Conservation (phyloP, 805 yeast species). For the Metschnikowia drakensbergensis region DNA sequence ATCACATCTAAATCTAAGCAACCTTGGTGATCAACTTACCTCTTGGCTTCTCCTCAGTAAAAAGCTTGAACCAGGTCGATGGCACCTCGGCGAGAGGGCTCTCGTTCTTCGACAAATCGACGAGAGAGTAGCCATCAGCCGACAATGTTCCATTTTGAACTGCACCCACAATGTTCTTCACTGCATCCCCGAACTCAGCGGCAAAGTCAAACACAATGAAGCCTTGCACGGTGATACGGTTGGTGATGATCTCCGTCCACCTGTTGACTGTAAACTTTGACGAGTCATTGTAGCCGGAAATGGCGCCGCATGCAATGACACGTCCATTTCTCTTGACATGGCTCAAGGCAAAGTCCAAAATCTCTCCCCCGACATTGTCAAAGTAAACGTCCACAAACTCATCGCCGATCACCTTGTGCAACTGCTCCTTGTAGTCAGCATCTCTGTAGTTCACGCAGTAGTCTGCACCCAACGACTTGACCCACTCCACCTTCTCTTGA, state of each 20-base stretch:
- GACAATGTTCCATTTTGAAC: constrained; percentile 41
- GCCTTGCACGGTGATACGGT: constrained; percentile 51
- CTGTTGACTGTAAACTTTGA: constrained; percentile 33
- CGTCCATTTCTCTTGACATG: constrained; percentile 39
- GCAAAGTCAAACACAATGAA: constrained; percentile 47
- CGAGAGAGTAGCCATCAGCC: constrained; percentile 33
- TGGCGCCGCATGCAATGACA: constrained; percentile 61
- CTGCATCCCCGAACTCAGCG: constrained; percentile 36
- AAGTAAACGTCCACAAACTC: constrained; percentile 51
- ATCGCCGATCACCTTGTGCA: constrained; percentile 36
- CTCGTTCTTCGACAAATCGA: constrained; percentile 36
- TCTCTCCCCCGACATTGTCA: constrained; percentile 64
- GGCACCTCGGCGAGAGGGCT: constrained; percentile 15
- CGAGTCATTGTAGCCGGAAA: constrained; percentile 52
- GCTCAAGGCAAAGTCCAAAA: constrained; percentile 43
- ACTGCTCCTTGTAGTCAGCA: constrained; percentile 22
- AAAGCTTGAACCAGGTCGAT: constrained; percentile 16
- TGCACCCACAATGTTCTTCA: constrained; percentile 31
- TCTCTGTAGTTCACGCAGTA: constrained; percentile 53
- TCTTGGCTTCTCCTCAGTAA: constrained; percentile 18
- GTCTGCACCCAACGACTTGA: constrained; percentile 53
- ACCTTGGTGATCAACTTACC: constrained; percentile 19
- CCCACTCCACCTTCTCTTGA: constrained; percentile 49
- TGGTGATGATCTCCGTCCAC: constrained; percentile 44
- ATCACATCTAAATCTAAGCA: neutral